Base-by-base conservation (phyloP, 2,329 filamentous ascomycete species). In the Penicillium sp. region DNA sequence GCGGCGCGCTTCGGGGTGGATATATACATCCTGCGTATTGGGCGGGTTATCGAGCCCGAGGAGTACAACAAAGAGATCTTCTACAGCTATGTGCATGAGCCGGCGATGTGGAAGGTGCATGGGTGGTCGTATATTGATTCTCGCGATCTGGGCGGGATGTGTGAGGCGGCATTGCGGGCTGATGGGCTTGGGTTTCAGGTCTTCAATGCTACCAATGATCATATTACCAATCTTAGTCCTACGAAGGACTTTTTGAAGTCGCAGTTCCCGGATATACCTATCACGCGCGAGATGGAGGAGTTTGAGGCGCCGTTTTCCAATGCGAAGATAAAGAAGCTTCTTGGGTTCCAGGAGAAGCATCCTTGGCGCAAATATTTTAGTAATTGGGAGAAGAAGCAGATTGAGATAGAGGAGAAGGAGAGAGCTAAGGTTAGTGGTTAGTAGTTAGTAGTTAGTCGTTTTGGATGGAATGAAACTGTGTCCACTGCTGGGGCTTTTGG, bases 41-140 rank as follows among this genome's bases (percentile, higher is more conserved):
- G 80, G n/a, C 79, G 80, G 49, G 76, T 84, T 5, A 75, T 84
- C 53, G 78, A 79, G 50, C 80, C 79, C 9, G 75, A 81, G 35
- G 79, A 83, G 59, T 83, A 83, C 57, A 72, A 70, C 46, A 60
- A 63, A 3, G 72, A 77, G 47, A 52, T 55, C 12, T 83, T 83
- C 53, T 70, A 73, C 0, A 67, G 61, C 2, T 78, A 77, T 53
- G 71, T 82, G 28, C 66, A 67, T 28, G 61, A 77, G 34, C 80
- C 80, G 0, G 66, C 68, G 53, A 69, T 67, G 7, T 70, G 79
- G 48, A 79, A 79, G 59, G 69, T 76, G 1, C 81, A 83, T 60
- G 80, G 77, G 0, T 84, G 80, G 80, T 76, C 72, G 17, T 84
- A 84, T 62, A 79, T 81, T 29, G 81, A 84, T 61, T 78, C 77